Percentiles rank a stretch among this genome's conserved stretches.
Evolutionary conservation across 805 yeast genomes (phyloP).

Genomic region (Pichia insulana): DNA sequence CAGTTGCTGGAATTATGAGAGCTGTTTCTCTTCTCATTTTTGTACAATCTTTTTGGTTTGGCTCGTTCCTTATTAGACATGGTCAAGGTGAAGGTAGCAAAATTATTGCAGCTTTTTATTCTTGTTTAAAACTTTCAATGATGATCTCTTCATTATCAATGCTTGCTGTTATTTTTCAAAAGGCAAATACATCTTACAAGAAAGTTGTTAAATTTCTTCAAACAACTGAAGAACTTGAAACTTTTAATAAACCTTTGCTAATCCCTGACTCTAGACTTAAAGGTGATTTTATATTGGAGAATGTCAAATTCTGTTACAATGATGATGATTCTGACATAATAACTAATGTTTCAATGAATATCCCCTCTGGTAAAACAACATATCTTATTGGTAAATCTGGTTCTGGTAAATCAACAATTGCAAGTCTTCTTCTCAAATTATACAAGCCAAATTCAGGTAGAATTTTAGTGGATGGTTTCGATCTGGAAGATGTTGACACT

Average conservation of each 20-base stretch:
- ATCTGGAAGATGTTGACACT: conserved; percentile 34
- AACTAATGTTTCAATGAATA: conserved; percentile 34
- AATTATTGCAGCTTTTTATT: conserved; percentile 74
- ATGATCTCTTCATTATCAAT: conserved; percentile 46
- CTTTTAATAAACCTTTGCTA: conserved; percentile 6
- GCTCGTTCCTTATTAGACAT: conserved; percentile 51
- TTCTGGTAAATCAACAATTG: conserved; percentile 83
- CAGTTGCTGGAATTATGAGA: conserved; percentile 51
- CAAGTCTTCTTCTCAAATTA: conserved; percentile 51
- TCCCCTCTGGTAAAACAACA: conserved; percentile 40
- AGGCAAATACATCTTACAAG: conserved; percentile 60
- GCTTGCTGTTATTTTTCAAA: conserved; percentile 53
- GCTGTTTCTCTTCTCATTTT: conserved; percentile 62
- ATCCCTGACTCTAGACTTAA: conserved; percentile 19
- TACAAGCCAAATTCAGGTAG: conserved; percentile 50
- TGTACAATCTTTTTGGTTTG: conserved; percentile 91
- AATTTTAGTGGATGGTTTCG: conserved; percentile 47
- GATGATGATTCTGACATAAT: conserved; percentile 29
- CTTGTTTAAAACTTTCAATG: conserved; percentile 68
- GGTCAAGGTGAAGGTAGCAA: conserved; percentile 47
- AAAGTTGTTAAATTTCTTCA: conserved; percentile 38
- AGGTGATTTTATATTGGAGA: conserved; percentile 47
- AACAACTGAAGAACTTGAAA: neutral
- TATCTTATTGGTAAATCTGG: conserved; percentile 86
- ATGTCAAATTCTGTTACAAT: conserved; percentile 55